Evolutionary conservation across 164 flowering plant species (phyloP).

Genomic region (Liriodendron chinense): DNA sequence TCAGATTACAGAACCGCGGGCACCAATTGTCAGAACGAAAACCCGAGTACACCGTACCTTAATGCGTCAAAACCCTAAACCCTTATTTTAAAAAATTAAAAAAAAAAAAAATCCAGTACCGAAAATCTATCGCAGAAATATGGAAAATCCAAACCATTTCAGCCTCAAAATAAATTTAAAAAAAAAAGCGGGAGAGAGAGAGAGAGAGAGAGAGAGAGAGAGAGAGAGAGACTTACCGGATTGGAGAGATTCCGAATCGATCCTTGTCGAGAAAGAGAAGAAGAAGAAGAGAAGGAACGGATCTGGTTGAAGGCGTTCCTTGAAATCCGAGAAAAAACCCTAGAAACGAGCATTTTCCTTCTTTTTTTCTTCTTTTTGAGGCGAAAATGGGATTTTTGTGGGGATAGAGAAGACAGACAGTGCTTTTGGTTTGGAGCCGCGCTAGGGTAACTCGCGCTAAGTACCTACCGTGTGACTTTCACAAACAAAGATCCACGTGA

Average conservation of each 20-base stretch:
- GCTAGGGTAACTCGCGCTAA: too few species aligned
- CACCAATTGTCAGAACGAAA: background rate
- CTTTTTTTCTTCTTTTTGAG: background rate
- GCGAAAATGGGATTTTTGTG: background rate
- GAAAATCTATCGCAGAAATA: background rate
- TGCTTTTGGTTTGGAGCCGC: too few species aligned
- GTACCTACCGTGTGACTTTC: too few species aligned
- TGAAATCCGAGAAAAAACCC: conserved; percentile 38
- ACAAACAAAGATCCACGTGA: too few species aligned
- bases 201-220: background rate
- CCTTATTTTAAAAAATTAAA: background rate
- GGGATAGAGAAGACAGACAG: too few species aligned
- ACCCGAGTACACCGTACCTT: background rate
- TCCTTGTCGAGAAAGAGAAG: conserved; percentile 7
- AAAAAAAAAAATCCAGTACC: background rate
- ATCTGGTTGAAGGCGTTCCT: conserved; percentile 18
- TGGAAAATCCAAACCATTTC: background rate
- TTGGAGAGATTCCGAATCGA: background rate
- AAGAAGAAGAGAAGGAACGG: conserved; percentile 25
- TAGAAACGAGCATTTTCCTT: conserved; percentile 12
- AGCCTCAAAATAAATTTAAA: background rate
- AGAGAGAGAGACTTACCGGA: background rate
- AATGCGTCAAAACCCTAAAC: background rate
- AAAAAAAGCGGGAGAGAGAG: background rate
- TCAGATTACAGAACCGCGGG: background rate